These are phyloP conservation scores for Botrytis aclada DNA, from an alignment of 2,329 filamentous ascomycete genomes.

Conservation along the genomic window DNA sequence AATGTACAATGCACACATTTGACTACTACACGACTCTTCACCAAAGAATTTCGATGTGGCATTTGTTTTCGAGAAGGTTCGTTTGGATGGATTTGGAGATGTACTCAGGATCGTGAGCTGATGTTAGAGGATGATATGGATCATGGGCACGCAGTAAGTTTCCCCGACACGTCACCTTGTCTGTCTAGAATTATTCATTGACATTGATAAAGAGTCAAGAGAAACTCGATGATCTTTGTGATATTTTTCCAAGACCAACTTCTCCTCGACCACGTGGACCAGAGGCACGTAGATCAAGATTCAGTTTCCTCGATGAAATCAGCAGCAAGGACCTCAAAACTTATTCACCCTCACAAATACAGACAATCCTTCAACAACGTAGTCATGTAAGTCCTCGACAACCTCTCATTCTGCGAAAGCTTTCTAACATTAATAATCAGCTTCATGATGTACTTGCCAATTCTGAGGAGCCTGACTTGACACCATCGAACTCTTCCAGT, in stretches of 20 bases:
- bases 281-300: constrained; percentile 25
- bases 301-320: constrained; percentile 41
- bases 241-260: constrained; percentile 26
- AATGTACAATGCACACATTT: constrained; percentile 59
- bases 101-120: constrained; percentile 60
- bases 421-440: neutral
- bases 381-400: constrained; percentile 43
- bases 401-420: neutral
- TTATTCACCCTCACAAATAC: constrained; percentile 50
- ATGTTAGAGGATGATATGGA: constrained; percentile 41
- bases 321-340: constrained; percentile 42
- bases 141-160: constrained; percentile 34
- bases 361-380: constrained; percentile 49
- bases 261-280: constrained; percentile 29
- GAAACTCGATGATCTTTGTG: constrained; percentile 30
- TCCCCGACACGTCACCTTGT: neutral
- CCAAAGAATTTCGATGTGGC: constrained; percentile 51
- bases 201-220: constrained; percentile 24
- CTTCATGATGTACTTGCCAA: constrained; percentile 11
- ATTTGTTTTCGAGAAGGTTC: constrained; percentile 54
- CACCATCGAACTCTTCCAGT: neutral
- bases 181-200: constrained; percentile 27
- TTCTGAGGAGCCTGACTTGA: neutral
- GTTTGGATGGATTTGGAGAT: constrained; percentile 72
- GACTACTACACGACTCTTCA: constrained; percentile 64